These are phyloP conservation scores for Amanita subjunquillea DNA, from an alignment of 768 basidiomycete genomes.

Conservation along the genomic window DNA sequence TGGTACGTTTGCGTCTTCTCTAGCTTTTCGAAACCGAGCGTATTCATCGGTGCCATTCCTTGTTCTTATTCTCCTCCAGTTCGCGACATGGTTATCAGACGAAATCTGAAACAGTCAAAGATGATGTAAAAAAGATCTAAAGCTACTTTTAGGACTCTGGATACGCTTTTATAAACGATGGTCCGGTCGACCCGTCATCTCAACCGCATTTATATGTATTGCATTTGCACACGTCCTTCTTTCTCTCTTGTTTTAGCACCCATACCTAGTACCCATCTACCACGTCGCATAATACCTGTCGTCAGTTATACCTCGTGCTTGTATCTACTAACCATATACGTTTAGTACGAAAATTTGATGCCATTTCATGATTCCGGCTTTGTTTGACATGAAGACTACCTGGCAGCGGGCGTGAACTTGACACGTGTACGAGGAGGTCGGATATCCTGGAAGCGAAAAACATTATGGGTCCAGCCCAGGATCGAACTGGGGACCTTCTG, in stretches of 20 bases:
- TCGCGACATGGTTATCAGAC: slow-evolving; percentile 73
- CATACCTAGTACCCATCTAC: neutral
- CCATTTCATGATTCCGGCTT: no score
- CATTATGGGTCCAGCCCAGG: slow-evolving; percentile 27
- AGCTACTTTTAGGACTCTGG: no score
- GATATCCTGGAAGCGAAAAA: slow-evolving; percentile 9
- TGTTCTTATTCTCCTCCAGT: slow-evolving; percentile 27
- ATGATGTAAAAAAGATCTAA: slow-evolving; percentile 32
- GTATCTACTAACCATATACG: neutral
- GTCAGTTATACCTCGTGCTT: neutral
- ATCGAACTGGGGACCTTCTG: slow-evolving; percentile 36
- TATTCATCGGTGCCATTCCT: slow-evolving; percentile 5
- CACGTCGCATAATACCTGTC: neutral
- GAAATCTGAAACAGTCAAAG: slow-evolving; percentile 66
- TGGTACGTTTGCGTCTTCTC: slow-evolving; percentile 30
- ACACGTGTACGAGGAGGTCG: neutral
- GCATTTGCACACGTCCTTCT: neutral
- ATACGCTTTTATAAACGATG: no score
- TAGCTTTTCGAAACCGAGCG: neutral
- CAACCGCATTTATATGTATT: neutral
- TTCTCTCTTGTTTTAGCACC: neutral
- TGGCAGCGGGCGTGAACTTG: no score
- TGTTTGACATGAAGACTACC: no score
- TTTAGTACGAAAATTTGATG: no score
- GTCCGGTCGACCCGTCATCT: no score